phyloP scores from a whole-genome alignment of 441 rosid genomes.

The Brassica hybrid region DNA sequence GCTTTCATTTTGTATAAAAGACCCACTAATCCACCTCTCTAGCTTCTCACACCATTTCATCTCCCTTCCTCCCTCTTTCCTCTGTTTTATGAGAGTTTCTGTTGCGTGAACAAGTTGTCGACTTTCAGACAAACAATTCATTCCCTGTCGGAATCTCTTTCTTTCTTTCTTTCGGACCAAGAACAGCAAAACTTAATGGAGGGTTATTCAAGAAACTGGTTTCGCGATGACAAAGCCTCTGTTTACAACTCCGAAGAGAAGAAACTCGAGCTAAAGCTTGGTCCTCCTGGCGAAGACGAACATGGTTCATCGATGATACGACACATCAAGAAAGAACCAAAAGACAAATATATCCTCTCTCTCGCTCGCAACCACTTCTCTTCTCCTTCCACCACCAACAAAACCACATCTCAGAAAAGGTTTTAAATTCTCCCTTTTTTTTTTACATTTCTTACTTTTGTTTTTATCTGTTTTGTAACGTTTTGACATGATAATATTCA shows the following conservation, averaged over 20 bases:
- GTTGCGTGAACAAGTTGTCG: slow-evolving; percentile 29
- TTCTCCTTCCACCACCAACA: no score
- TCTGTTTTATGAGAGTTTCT: slow-evolving; percentile 15
- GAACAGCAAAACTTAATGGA: slow-evolving; percentile 44
- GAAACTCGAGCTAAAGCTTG: slow-evolving; percentile 89
- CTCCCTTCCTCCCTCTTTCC: slow-evolving; percentile 1
- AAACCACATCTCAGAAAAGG: slow-evolving; percentile 74
- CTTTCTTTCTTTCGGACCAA: slow-evolving; percentile 8
- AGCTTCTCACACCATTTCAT: slow-evolving; percentile 33
- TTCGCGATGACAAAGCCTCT: slow-evolving; percentile 39
- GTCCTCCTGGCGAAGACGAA: slow-evolving; percentile 74
- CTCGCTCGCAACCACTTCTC: no score
- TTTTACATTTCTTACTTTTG: slow-evolving; percentile 11
- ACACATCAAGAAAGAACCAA: no score
- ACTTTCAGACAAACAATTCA: background rate
- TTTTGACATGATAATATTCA: slow-evolving; percentile 53
- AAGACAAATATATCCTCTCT: no score
- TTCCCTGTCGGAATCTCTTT: slow-evolving; percentile 22
- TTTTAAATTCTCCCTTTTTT: no score
- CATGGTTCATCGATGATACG: slow-evolving; percentile 42
- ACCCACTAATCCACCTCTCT: slow-evolving; percentile 25
- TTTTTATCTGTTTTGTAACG: slow-evolving; percentile 32
- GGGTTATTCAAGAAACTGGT: slow-evolving; percentile 50
- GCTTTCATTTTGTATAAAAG: slow-evolving; percentile 40
- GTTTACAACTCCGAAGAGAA: slow-evolving; percentile 60